Base-by-base conservation (phyloP, 2,329 filamentous ascomycete species). In the Pseudogymnoascus sp. region DNA sequence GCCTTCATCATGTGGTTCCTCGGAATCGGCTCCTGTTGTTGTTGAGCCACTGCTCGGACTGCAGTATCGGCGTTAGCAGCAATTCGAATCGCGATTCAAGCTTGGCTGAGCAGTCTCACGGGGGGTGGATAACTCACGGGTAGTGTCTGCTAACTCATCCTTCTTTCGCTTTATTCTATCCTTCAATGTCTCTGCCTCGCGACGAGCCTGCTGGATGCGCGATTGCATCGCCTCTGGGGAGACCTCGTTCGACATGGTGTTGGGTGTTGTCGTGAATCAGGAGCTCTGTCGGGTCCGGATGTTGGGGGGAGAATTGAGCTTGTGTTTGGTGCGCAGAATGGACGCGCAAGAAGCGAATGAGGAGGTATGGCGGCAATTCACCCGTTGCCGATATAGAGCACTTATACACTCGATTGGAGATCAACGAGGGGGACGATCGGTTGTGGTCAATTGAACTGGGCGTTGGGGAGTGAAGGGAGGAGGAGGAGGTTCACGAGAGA, bases 131-230 rank as follows among this genome's bases (percentile, higher is more conserved):
- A 66, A 84, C 93, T 86, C 87, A 99, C 95, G 89, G 75, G 93
- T 96, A 68, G 93, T 96, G 79, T 99, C 95, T 76, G 93, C 93
- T 72, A 99, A 86, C 81, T 98, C 95, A 85, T 99, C 95, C 89
- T 98, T 98, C 87, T 96, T 96, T 80, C 93, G 88, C 89, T 97
- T 98, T 86, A 98, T 98, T 78, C 91, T 89, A 78, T 98, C 93
- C 84, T 98, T 98, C 72, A 98, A 82, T 62, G 90, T 93, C 83
- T 98, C 95, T 72, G 95, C 95, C 84, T 99, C 95, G 82, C 95
- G 91, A 78, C 95, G 88, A 76, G 95, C 93, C 74, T 90, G 88
- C 75, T 91, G 89, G 73, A 95, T 93, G 79, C 89, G 89, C 80
- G 93, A 89, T 84, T 98, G 93, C 87, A 97, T 96, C 77, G 84